phyloP scores from a whole-genome alignment of 306 rosid genomes.

The Corylus heterophylla region DNA sequence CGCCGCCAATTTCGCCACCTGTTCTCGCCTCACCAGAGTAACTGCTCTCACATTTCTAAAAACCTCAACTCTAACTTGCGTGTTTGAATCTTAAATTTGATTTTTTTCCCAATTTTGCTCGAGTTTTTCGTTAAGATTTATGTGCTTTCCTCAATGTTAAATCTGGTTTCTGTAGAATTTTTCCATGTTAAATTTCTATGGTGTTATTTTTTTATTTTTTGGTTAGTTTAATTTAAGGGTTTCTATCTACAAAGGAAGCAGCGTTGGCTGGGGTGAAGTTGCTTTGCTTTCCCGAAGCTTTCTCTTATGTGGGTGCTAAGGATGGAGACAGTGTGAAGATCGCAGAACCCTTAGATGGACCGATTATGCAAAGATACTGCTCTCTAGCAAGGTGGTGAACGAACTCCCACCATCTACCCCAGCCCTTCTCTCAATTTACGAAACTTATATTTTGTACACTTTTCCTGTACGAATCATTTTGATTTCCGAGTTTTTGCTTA shows the following conservation, averaged over 20 bases:
- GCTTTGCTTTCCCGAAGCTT: conserved; percentile 83
- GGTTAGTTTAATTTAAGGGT: conserved; percentile 11
- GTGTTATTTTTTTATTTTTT: background rate
- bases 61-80: background rate
- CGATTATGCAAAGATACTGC: conserved; percentile 67
- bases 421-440: background rate
- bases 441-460: background rate
- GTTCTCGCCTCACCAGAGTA: conserved; percentile 80
- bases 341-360: conserved; percentile 80
- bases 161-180: background rate
- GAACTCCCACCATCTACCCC: background rate
- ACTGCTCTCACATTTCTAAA: background rate
- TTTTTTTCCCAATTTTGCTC: background rate
- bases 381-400: conserved; percentile 75
- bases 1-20: conserved; percentile 69
- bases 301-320: conserved; percentile 71
- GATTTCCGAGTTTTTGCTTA: background rate
- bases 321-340: conserved; percentile 78
- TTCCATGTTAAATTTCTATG: background rate
- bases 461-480: background rate
- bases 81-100: background rate
- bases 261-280: conserved; percentile 84
- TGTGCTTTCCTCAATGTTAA: background rate
- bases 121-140: background rate
- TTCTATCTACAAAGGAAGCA: conserved; percentile 65